A percentile compares a stretch with the other conserved stretches of the same genome.
Conservation (phyloP, 257 asterid species). For the Solanum acaule region DNA sequence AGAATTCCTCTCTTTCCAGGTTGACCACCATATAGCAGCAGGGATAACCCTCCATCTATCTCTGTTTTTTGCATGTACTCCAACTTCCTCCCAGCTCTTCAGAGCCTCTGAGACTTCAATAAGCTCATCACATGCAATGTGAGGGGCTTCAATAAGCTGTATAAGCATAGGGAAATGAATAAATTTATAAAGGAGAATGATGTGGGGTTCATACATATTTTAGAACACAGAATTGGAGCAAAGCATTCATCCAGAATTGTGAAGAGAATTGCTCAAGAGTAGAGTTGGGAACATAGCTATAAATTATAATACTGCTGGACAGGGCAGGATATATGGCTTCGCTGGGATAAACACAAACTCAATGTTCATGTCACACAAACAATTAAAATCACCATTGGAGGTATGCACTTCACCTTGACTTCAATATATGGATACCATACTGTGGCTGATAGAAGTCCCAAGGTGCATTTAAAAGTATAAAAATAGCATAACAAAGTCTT, state of each 20-base stretch:
- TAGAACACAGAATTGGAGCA: neutral
- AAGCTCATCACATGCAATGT: neutral
- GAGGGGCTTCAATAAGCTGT: neutral
- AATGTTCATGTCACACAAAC: neutral
- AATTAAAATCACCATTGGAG: neutral
- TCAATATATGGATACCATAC: neutral
- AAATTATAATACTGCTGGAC: neutral
- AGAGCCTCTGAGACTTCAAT: neutral
- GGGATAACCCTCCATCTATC: neutral
- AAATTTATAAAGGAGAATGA: neutral
- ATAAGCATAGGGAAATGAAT: neutral
- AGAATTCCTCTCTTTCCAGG: neutral
- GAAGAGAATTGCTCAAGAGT: neutral
- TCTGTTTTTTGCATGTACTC: neutral
- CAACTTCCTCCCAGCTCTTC: neutral
- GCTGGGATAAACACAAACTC: neutral
- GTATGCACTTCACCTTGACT: neutral
- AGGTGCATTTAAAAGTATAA: neutral
- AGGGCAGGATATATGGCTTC: neutral
- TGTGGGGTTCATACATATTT: neutral
- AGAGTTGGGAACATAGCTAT: neutral
- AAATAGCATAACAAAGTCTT: neutral
- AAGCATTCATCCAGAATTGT: neutral
- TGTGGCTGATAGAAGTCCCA: neutral
- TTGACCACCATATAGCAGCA: neutral